phyloP scores from a whole-genome alignment of 805 yeast species.

The Lipomyces yamadae region DNA sequence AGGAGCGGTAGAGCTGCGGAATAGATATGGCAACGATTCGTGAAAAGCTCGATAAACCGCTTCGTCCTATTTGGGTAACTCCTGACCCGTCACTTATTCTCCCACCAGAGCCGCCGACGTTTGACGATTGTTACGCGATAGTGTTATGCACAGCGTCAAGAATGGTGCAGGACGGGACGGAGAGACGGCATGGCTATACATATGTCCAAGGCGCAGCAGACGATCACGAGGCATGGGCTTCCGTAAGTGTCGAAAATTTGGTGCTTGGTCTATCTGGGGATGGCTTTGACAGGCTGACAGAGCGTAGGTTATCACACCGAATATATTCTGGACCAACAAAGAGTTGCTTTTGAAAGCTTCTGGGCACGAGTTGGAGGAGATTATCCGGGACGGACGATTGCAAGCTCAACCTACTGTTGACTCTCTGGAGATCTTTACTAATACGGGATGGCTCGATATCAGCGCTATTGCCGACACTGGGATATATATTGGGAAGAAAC shows the following conservation, averaged over 20 bases:
- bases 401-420: slow-evolving; percentile 27
- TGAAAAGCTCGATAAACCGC: slow-evolving; percentile 52
- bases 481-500: slow-evolving; percentile 27
- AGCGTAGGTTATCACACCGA: slow-evolving; percentile 53
- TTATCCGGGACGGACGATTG: slow-evolving; percentile 42
- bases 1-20: slow-evolving; percentile 37
- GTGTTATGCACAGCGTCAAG: slow-evolving; percentile 67
- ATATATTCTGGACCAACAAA: slow-evolving; percentile 59
- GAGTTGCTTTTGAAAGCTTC: slow-evolving; percentile 39
- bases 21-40: slow-evolving; percentile 49
- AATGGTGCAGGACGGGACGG: slow-evolving; percentile 63
- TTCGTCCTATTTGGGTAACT: slow-evolving; percentile 72
- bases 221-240: slow-evolving; percentile 87
- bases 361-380: slow-evolving; percentile 35
- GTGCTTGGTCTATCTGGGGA: background rate
- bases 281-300: background rate
- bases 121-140: slow-evolving; percentile 51
- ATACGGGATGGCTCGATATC: slow-evolving; percentile 23
- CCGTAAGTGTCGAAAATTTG: slow-evolving; percentile 13
- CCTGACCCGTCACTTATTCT: slow-evolving; percentile 52
- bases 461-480: slow-evolving; percentile 27
- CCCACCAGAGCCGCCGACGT: slow-evolving; percentile 47
- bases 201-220: slow-evolving; percentile 95
- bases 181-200: slow-evolving; percentile 53
- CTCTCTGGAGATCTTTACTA: slow-evolving; percentile 34